phyloP scores from a whole-genome alignment of 352 stramenopile genomes.

The Globisporangium alternatum region DNA sequence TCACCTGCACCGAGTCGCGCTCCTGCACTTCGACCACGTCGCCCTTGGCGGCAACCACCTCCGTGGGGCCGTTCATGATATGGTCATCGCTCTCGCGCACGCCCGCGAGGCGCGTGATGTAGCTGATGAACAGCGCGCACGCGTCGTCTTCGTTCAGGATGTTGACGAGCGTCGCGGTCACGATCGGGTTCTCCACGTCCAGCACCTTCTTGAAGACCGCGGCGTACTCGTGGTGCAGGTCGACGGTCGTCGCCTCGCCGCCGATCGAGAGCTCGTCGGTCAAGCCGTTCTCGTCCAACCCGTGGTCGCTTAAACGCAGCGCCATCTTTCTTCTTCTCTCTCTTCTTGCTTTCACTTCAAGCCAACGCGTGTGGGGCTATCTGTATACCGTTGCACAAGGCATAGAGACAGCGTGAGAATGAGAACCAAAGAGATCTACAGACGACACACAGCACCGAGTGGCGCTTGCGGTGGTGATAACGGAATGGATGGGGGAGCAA shows the following conservation, averaged over 20 bases:
- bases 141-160: conserved; percentile 57
- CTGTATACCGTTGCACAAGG: neutral
- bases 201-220: conserved; percentile 48
- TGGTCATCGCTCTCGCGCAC: conserved; percentile 23
- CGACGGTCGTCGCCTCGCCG: neutral
- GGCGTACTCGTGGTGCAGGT: conserved; percentile 24
- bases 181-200: conserved; percentile 40
- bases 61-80: conserved; percentile 45
- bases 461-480: no score
- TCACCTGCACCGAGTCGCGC: conserved; percentile 41
- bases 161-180: conserved; percentile 58
- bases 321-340: conserved; percentile 4
- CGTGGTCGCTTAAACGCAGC: conserved; percentile 14
- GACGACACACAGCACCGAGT: no score
- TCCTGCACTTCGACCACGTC: conserved; percentile 14
- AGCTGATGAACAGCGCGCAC: conserved; percentile 52
- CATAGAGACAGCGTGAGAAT: neutral
- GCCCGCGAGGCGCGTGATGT: conserved; percentile 59
- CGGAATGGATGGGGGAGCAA: no score
- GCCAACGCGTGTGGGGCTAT: neutral
- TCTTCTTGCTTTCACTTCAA: neutral
- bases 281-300: neutral
- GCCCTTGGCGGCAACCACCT: neutral
- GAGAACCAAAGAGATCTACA: neutral
- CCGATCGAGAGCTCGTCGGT: conserved; percentile 3